Evolutionary conservation across 352 stramenopile genomes (phyloP), one percentile per base, ranked within the genome.

Genomic region (Phytophthora fragariae): DNA sequence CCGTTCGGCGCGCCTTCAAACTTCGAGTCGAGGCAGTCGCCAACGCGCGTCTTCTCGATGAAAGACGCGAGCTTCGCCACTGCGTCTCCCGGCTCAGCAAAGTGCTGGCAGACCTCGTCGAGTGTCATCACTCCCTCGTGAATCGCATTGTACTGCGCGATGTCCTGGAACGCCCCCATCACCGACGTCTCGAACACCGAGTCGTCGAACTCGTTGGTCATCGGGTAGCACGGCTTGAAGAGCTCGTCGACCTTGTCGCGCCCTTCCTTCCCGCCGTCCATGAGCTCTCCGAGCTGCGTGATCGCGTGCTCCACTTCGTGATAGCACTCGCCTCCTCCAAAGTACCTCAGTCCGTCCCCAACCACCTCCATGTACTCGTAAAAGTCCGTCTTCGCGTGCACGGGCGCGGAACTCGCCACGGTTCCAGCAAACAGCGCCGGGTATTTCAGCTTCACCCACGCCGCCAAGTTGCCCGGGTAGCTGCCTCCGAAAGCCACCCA

Each of bases 401-500:
- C 24, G 0, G 97, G 97, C 14, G 93, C 91, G 1, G 94, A 99
- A 61, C 92, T 98, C 17, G 91, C 90, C 2, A 99, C 93, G 1
- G 93, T 95, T n/a, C 91, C 95, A 33, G 82, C 79, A 75, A 99
- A 97, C 19, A 98, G 77, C 65, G 96, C 82, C 7, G 96, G 95
- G 78, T 96, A 98, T 72, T 98, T 97, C 60, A 98, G 75, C 58
- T 97, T 96, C 27, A 97, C 84, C 92, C 93, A 98, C 12, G 92
- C 93, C 0, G 95, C 90, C 29, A 99, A 76, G 80, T 98, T 98
- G 9, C 97, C 97, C 5, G 97, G 95, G 81, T 99, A 99, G 62
- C 84, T 97, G 0, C 95, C 97, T n/a, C 97, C 97, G 82, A 98
- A 99, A 2, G 91, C 94, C 37, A 99, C 85, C 95, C 94, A 98